Evolutionary conservation across 805 yeast species (phyloP).

Genomic region (Kodamaea neixiangensis): DNA sequence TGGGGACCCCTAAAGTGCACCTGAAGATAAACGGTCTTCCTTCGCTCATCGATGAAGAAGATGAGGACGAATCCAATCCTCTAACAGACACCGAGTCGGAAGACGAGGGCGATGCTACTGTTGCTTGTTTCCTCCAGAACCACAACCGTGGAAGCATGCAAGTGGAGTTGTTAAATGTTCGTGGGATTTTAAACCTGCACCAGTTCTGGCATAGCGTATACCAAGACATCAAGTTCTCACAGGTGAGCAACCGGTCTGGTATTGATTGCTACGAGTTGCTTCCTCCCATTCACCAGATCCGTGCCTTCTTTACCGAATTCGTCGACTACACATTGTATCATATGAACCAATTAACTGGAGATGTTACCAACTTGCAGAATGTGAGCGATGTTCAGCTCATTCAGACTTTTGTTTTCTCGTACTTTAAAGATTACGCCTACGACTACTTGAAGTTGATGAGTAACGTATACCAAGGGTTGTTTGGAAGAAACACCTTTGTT

Average conservation of each 20-base stretch:
- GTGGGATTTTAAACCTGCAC: constrained; percentile 10
- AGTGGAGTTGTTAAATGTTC: background rate
- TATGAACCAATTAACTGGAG: constrained; percentile 13
- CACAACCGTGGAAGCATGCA: background rate
- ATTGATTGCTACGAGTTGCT: constrained; percentile 13
- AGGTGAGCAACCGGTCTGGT: constrained; percentile 11
- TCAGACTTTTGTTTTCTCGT: constrained; percentile 19
- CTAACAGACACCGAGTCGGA: constrained; percentile 11
- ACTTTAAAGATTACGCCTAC: constrained; percentile 24
- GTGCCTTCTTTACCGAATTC: constrained; percentile 23
- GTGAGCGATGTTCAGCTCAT: constrained; percentile 9
- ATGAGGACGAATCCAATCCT: background rate
- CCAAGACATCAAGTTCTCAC: constrained; percentile 27
- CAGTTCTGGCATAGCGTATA: constrained; percentile 34
- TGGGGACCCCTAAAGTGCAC: background rate
- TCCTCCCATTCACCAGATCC: constrained; percentile 14
- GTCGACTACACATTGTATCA: constrained; percentile 26
- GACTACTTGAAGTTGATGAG: constrained; percentile 24
- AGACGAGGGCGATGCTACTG: constrained; percentile 8
- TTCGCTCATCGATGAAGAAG: constrained; percentile 4
- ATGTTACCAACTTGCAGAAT: constrained; percentile 9
- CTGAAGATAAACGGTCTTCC: constrained; percentile 12
- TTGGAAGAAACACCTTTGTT: constrained; percentile 2
- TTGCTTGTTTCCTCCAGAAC: background rate
- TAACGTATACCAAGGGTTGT: constrained; percentile 16